Evolutionary conservation across 139 green algal genomes (phyloP).

Genomic region (Coccomyxa sp.): DNA sequence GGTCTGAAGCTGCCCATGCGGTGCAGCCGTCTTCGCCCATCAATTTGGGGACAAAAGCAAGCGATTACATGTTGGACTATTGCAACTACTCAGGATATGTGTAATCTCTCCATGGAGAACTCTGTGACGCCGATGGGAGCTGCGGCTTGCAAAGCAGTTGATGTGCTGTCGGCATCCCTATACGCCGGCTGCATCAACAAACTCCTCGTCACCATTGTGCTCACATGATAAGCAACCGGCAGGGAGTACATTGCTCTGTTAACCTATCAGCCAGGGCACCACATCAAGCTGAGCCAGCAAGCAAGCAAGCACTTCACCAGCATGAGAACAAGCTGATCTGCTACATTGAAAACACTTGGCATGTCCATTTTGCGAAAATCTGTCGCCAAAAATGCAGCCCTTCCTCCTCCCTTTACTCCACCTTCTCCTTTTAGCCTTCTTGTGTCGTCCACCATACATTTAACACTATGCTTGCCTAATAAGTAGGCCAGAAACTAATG

Average conservation of each 20-base stretch:
- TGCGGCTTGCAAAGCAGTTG: slow-evolving; percentile 44
- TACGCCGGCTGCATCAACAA: slow-evolving; percentile 40
- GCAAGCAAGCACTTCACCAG: too few species aligned
- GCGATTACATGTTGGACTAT: neutral
- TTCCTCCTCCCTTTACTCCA: too few species aligned
- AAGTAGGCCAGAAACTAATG: too few species aligned
- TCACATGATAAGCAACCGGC: neutral
- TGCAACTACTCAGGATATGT: neutral
- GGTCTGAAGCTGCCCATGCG: too few species aligned
- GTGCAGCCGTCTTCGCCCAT: too few species aligned
- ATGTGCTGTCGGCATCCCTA: slow-evolving; percentile 51
- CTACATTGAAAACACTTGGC: neutral
- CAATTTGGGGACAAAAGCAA: too few species aligned
- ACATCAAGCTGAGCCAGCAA: neutral
- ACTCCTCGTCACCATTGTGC: neutral
- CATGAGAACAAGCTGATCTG: neutral
- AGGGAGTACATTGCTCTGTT: neutral
- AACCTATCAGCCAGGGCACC: too few species aligned
- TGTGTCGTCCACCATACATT: too few species aligned
- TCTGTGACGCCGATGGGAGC: slow-evolving; percentile 55
- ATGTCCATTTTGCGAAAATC: neutral
- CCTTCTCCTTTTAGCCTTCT: too few species aligned
- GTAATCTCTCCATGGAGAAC: slow-evolving; percentile 42
- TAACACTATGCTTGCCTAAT: too few species aligned
- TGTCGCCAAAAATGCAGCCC: too few species aligned